A percentile compares a stretch with the other conserved stretches of the same genome.
Evolutionary conservation across 345 rosid genomes (phyloP).

Genomic region (Anastatica hierochuntica): DNA sequence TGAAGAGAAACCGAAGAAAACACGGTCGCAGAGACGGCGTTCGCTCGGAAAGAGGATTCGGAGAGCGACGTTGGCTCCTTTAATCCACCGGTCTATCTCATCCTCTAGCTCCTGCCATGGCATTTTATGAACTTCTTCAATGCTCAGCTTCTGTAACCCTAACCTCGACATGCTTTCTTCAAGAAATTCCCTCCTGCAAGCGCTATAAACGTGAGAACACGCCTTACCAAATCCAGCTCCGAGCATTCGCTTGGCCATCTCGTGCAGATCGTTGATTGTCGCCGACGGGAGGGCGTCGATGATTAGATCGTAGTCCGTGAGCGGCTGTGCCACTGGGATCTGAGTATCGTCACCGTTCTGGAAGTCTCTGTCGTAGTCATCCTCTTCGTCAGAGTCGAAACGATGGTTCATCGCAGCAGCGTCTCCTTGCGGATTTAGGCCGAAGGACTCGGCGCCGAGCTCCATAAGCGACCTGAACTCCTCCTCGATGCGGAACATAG

Average conservation of each 20-base stretch:
- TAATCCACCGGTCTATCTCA: constrained; percentile 82
- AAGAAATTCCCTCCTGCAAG: constrained; percentile 67
- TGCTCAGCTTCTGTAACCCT: constrained; percentile 64
- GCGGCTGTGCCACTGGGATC: constrained; percentile 76
- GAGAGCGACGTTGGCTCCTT: constrained; percentile 60
- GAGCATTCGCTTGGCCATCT: constrained; percentile 85
- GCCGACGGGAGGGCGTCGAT: constrained; percentile 86
- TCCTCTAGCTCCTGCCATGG: constrained; percentile 73
- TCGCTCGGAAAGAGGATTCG: constrained; percentile 88
- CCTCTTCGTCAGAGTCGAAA: constrained; percentile 44
- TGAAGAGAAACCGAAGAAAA: constrained; percentile 55
- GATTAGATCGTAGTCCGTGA: constrained; percentile 60
- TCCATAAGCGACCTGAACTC: constrained; percentile 78
- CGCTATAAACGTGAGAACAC: constrained; percentile 70
- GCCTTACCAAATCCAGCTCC: constrained; percentile 63
- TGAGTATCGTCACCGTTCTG: constrained; percentile 27
- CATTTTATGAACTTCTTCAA: constrained; percentile 72
- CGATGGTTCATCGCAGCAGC: constrained; percentile 29
- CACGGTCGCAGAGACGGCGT: constrained; percentile 83
- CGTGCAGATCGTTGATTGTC: constrained; percentile 67
- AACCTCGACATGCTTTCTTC: constrained; percentile 74
- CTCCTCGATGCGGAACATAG: constrained; percentile 69
- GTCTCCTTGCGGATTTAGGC: constrained; percentile 21
- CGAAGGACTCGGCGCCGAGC: constrained; percentile 58
- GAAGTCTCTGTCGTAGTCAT: constrained; percentile 30